phyloP scores from a whole-genome alignment of 1,284 basidiomycete genomes.

The Termitomyces sp. region DNA sequence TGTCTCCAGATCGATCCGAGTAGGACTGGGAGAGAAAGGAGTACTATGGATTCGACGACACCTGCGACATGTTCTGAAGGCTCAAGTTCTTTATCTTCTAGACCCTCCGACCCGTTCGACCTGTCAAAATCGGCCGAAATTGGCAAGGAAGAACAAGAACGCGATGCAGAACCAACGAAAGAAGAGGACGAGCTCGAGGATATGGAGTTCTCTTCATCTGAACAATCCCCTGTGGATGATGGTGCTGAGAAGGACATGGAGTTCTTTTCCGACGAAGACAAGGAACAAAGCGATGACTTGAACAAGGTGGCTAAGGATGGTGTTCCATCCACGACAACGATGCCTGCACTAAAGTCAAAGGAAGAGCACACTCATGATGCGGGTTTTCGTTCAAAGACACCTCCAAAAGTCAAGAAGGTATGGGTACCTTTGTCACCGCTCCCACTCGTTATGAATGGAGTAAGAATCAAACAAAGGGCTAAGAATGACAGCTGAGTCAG shows the following conservation, averaged over 20 bases:
- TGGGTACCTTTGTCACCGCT: not conserved
- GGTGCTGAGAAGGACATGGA: conserved; percentile 6
- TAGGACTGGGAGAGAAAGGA: not conserved
- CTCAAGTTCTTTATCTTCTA: not conserved
- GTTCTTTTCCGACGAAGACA: conserved; percentile 7
- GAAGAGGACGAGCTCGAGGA: not conserved
- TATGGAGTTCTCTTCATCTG: conserved; percentile 1
- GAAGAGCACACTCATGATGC: not conserved
- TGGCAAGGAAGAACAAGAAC: not conserved
- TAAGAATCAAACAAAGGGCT: not conserved
- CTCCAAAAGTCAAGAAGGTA: not conserved
- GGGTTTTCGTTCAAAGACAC: not conserved
- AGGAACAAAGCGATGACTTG: not conserved
- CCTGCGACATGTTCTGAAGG: not conserved
- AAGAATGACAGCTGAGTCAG: not conserved
- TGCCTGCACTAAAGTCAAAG: not conserved
- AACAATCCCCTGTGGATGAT: not conserved
- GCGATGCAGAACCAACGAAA: not conserved
- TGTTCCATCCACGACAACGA: not conserved
- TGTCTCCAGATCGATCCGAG: not conserved
- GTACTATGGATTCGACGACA: not conserved
- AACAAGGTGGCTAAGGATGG: not conserved
- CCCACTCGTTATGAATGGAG: not conserved
- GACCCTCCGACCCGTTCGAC: not conserved
- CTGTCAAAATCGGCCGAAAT: too few species aligned